Percentiles rank a stretch among this genome's conserved stretches.
phyloP scores from a whole-genome alignment of 2,329 filamentous ascomycete genomes.

The Beauveria caledonica region DNA sequence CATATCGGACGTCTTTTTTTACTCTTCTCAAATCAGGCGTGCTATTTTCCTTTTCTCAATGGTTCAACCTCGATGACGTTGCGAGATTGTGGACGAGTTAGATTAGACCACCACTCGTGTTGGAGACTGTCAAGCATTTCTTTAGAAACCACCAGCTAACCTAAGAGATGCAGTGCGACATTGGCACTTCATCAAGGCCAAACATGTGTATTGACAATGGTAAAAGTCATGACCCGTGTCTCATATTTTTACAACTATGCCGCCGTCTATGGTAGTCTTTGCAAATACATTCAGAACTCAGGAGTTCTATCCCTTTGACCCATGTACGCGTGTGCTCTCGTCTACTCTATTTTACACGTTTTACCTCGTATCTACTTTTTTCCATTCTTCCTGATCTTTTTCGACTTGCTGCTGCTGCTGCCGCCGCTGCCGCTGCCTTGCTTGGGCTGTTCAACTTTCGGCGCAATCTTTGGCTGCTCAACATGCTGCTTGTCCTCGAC shows the following conservation, averaged over 20 bases:
- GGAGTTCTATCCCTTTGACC: not conserved
- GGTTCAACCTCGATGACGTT: not conserved
- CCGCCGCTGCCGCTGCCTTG: not conserved
- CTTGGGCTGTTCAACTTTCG: not conserved
- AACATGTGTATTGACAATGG: too few species aligned
- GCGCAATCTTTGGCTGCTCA: not conserved
- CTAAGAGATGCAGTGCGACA: too few species aligned
- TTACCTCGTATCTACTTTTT: not conserved
- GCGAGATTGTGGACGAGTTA: too few species aligned
- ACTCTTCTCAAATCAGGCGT: not conserved
- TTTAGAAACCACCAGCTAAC: too few species aligned
- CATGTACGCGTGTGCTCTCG: not conserved
- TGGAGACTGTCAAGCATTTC: too few species aligned
- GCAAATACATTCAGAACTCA: too few species aligned
- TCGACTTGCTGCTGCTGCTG: slow-evolving; percentile 1
- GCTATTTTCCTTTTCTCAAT: not conserved
- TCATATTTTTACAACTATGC: not conserved
- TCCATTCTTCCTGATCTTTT: slow-evolving; percentile 2
- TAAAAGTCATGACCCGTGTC: too few species aligned
- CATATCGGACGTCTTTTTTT: not conserved
- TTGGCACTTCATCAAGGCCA: too few species aligned
- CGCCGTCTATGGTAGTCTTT: not conserved
- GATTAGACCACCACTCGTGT: too few species aligned
- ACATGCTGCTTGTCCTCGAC: not conserved
- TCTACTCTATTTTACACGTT: not conserved